Conservation (phyloP, 176 grass and related monocot genomes). For the Zea mays region DNA sequence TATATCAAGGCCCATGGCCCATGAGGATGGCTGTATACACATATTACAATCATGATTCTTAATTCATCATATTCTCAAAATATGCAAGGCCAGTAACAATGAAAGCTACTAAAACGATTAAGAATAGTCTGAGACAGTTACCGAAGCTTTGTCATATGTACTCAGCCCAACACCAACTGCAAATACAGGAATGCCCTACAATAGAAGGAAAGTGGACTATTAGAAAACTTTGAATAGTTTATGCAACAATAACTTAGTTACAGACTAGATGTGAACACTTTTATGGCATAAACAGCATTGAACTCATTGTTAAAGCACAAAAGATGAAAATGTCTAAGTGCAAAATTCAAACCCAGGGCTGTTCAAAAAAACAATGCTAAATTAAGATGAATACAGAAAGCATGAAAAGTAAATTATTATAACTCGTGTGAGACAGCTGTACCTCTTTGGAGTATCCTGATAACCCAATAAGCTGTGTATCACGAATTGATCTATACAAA, state of each 20-base stretch:
- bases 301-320: background rate
- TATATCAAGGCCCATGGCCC: constrained; percentile 1
- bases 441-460: constrained; percentile 76
- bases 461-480: constrained; percentile 71
- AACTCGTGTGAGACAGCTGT: constrained; percentile 25
- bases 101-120: constrained; percentile 16
- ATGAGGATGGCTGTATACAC: background rate
- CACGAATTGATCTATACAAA: constrained; percentile 70
- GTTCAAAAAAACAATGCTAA: background rate
- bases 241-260: background rate
- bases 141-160: constrained; percentile 86
- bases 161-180: constrained; percentile 84
- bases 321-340: background rate
- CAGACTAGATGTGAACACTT: background rate
- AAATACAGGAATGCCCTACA: constrained; percentile 82
- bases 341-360: background rate
- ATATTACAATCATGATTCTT: background rate
- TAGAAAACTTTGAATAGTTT: constrained; percentile 2
- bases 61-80: background rate
- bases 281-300: background rate
- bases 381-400: background rate
- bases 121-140: constrained; percentile 49
- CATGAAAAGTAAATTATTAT: constrained; percentile 7
- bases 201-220: constrained; percentile 39
- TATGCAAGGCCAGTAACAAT: background rate